Evolutionary conservation across 2,329 filamentous ascomycete genomes (phyloP).

Genomic region (Ophiosphaerella narmari): DNA sequence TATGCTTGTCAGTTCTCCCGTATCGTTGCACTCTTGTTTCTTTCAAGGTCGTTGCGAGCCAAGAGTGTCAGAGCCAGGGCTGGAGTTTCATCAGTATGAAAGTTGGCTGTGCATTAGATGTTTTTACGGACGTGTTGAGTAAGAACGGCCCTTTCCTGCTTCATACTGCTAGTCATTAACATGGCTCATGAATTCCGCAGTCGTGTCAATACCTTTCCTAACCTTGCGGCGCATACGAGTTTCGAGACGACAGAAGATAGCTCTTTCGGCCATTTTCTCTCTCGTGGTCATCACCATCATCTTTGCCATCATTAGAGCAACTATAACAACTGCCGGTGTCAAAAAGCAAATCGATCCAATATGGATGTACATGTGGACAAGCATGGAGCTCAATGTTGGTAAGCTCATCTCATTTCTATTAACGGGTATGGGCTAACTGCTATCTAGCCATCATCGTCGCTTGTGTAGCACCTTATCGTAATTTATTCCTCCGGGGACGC

Average conservation of each 20-base stretch:
- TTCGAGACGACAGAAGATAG: slow-evolving; percentile 3
- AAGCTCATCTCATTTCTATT: neutral
- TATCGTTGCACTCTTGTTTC: slow-evolving; percentile 13
- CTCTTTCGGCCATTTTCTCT: slow-evolving; percentile 9
- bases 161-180: neutral
- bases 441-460: slow-evolving; percentile 9
- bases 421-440: neutral
- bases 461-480: slow-evolving; percentile 9
- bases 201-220: slow-evolving; percentile 11
- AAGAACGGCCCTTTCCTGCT: neutral
- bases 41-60: slow-evolving; percentile 1
- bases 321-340: slow-evolving; percentile 5
- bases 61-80: slow-evolving; percentile 7
- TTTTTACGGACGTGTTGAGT: slow-evolving; percentile 18
- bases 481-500: slow-evolving; percentile 3
- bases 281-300: slow-evolving; percentile 16
- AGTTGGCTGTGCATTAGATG: slow-evolving; percentile 15
- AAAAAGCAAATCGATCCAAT: slow-evolving; percentile 10
- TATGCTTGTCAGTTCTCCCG: slow-evolving; percentile 8
- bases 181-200: neutral
- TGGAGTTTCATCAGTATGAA: slow-evolving; percentile 9
- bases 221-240: slow-evolving; percentile 9
- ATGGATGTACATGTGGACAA: slow-evolving; percentile 13
- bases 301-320: slow-evolving; percentile 9
- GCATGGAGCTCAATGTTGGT: slow-evolving; percentile 9